Percentiles rank a stretch among this genome's conserved stretches.
Evolutionary conservation across 225 moss, liverwort and hornwort species (phyloP).

Genomic region (Ulota crispa): DNA sequence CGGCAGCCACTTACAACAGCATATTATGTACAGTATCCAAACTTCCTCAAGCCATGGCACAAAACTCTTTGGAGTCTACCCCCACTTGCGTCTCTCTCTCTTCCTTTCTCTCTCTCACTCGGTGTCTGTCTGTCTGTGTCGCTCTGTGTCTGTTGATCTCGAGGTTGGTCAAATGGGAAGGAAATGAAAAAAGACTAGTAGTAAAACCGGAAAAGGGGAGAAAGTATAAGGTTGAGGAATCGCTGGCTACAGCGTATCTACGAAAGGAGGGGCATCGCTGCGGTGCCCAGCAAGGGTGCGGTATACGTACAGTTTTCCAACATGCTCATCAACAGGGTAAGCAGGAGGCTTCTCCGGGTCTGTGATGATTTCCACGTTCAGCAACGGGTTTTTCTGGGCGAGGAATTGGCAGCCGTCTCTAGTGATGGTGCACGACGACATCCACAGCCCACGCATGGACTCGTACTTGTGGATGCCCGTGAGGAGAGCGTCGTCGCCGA

Average conservation of each 20-base stretch:
- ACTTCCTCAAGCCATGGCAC: slow-evolving; percentile 23
- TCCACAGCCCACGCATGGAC: slow-evolving; percentile 57
- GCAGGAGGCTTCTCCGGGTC: slow-evolving; percentile 21
- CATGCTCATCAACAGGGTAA: slow-evolving; percentile 11
- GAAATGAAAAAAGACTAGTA: slow-evolving; percentile 39
- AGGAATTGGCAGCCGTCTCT: slow-evolving; percentile 55
- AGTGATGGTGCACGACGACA: slow-evolving; percentile 42
- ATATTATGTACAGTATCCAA: slow-evolving; percentile 62
- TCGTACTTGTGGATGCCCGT: slow-evolving; percentile 50
- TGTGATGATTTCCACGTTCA: slow-evolving; percentile 54
- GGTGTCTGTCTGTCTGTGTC: slow-evolving; percentile 12
- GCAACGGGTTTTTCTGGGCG: slow-evolving; percentile 35
- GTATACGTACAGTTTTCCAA: slow-evolving; percentile 62
- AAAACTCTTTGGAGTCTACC: too few relatives aligned
- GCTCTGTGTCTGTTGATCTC: slow-evolving; percentile 22
- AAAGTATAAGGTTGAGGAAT: slow-evolving; percentile 15
- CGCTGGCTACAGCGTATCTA: slow-evolving; percentile 43
- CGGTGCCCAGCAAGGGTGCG: slow-evolving; percentile 58
- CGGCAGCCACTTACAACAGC: slow-evolving; percentile 44
- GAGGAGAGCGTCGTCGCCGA: slow-evolving; percentile 58
- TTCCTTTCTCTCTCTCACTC: not conserved
- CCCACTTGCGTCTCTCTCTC: not conserved
- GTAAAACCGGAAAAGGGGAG: slow-evolving; percentile 20
- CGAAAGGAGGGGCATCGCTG: slow-evolving; percentile 51
- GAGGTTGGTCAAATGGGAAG: slow-evolving; percentile 37